Evolutionary conservation across 2,329 filamentous ascomycete genomes (phyloP).

Genomic region (Penicillium sp.): DNA sequence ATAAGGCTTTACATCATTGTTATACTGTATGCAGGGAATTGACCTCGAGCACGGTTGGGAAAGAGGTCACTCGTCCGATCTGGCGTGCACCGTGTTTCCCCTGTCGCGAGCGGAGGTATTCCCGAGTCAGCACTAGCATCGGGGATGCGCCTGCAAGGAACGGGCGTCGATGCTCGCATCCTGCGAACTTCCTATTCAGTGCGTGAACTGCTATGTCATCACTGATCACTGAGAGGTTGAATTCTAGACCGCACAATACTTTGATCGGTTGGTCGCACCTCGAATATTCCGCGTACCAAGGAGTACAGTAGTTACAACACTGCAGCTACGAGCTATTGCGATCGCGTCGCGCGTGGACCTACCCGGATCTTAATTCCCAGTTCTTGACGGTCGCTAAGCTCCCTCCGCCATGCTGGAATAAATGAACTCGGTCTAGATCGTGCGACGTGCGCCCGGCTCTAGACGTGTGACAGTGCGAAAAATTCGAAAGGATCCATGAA

Average conservation of each 20-base stretch:
- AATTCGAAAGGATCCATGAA: background rate
- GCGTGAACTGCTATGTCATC: background rate
- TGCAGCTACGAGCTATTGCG: background rate
- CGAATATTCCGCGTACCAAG: background rate
- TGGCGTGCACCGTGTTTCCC: slow-evolving; percentile 1
- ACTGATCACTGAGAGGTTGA: too few species aligned
- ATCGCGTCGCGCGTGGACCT: background rate
- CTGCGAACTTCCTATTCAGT: background rate
- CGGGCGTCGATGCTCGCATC: background rate
- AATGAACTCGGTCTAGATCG: slow-evolving; percentile 7
- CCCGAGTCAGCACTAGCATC: slow-evolving; percentile 18
- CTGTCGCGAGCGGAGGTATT: slow-evolving; percentile 6
- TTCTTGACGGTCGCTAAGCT: background rate
- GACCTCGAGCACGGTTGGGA: background rate
- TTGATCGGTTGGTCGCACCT: background rate
- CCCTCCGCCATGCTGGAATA: background rate
- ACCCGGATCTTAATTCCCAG: background rate
- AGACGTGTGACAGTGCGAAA: slow-evolving; percentile 9
- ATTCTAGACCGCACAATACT: background rate
- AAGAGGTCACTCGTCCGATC: slow-evolving; percentile 4
- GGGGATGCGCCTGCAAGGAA: slow-evolving; percentile 6
- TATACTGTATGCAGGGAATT: background rate
- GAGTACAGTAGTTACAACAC: background rate
- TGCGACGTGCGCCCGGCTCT: background rate
- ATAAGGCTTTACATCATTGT: background rate